Conservation (phyloP, 805 yeast genomes). For the Jamesozyma gamospora region DNA sequence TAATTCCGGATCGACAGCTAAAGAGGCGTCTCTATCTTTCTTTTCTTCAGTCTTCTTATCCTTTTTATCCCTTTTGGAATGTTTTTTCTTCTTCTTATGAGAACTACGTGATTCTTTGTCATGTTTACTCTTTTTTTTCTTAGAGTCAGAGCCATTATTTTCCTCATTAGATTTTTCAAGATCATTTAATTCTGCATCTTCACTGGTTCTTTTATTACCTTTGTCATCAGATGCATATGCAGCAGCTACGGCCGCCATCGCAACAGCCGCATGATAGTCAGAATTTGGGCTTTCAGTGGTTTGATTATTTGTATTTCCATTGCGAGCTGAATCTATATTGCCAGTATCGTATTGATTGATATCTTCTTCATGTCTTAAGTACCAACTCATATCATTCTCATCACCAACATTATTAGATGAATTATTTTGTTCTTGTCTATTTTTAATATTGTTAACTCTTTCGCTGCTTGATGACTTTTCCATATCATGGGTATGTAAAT, state of each 20-base stretch:
- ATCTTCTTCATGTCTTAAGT: conserved; percentile 16
- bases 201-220: conserved; percentile 8
- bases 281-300: neutral
- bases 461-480: conserved; percentile 3
- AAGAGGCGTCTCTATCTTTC: conserved; percentile 6
- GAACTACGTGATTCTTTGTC: neutral
- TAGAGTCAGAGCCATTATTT: conserved; percentile 4
- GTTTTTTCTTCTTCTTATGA: conserved; percentile 13
- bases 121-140: conserved; percentile 4
- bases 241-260: conserved; percentile 28
- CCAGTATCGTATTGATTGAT: conserved; percentile 2
- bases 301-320: neutral
- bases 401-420: conserved; percentile 7
- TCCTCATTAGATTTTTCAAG: neutral
- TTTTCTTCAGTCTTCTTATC: conserved; percentile 4
- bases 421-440: conserved; percentile 1
- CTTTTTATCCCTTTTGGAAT: conserved; percentile 8
- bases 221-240: conserved; percentile 21
- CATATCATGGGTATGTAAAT: conserved; percentile 33
- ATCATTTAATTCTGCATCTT: neutral
- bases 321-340: neutral
- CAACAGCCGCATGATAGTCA: conserved; percentile 16
- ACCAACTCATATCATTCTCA: conserved; percentile 18
- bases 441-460: conserved; percentile 13
- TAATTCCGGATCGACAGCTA: conserved; percentile 49